phyloP scores from a whole-genome alignment of 805 yeast genomes.

The Yarrowia alimentaria region DNA sequence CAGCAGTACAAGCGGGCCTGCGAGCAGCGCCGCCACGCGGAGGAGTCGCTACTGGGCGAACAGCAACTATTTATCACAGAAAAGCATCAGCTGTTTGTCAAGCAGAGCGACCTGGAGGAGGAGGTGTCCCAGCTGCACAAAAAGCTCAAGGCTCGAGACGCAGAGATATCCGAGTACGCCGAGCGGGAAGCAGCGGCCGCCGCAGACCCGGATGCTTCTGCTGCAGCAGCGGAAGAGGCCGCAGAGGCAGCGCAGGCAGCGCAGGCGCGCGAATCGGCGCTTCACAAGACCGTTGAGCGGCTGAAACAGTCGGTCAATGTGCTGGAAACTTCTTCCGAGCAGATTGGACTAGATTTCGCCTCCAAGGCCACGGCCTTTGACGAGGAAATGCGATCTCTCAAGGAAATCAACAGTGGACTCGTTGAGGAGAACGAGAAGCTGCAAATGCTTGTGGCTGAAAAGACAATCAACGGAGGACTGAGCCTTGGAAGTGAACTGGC shows the following conservation, averaged over 20 bases:
- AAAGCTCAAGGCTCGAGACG: conserved; percentile 20
- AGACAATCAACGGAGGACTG: conserved; percentile 36
- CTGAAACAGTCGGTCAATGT: conserved; percentile 33
- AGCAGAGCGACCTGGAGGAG: conserved; percentile 15
- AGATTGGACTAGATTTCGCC: conserved; percentile 38
- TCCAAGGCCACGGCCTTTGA: conserved; percentile 34
- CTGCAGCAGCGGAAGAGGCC: not conserved
- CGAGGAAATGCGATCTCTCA: conserved; percentile 34
- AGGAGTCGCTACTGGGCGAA: conserved; percentile 21
- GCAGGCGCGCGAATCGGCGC: conserved; percentile 16
- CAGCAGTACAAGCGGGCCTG: conserved; percentile 20
- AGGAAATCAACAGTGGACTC: conserved; percentile 34
- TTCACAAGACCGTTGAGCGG: conserved; percentile 29
- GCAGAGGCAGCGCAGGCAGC: conserved; percentile 22
- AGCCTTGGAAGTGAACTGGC: conserved; percentile 34
- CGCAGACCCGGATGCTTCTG: too few species aligned
- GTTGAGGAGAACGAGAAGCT: conserved; percentile 40
- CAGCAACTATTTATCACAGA: conserved; percentile 28
- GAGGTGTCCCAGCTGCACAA: conserved; percentile 5
- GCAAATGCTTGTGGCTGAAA: conserved; percentile 40
- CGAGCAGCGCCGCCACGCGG: conserved; percentile 14
- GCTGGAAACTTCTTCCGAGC: conserved; percentile 36
- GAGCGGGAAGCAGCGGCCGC: conserved; percentile 5
- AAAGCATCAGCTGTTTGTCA: conserved; percentile 22
- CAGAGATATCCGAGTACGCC: conserved; percentile 14